phyloP scores from a whole-genome alignment of 2,329 filamentous ascomycete species.

The Exophiala lecanii-corni region DNA sequence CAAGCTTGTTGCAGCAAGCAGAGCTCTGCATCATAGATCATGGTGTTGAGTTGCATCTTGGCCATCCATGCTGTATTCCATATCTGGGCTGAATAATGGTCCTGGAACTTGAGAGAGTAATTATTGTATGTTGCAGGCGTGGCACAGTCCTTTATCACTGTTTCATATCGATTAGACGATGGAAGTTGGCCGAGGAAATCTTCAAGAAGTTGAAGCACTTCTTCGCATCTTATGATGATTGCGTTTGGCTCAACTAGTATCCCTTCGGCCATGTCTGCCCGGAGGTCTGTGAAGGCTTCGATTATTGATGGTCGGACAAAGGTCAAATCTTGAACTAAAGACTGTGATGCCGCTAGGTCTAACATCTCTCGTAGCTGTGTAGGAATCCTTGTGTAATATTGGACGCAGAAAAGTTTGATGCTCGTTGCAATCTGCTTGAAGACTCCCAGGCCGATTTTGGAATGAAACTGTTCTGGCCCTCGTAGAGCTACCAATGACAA shows the following conservation, averaged over 20 bases:
- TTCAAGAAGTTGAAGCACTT: neutral
- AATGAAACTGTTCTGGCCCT: neutral
- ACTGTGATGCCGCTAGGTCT: neutral
- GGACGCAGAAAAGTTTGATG: slow-evolving; percentile 1
- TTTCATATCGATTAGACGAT: slow-evolving; percentile 9
- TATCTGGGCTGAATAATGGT: slow-evolving; percentile 10
- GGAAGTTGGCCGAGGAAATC: neutral
- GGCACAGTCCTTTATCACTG: neutral
- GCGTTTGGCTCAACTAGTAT: neutral
- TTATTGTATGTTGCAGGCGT: slow-evolving; percentile 4
- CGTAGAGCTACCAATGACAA: slow-evolving; percentile 4
- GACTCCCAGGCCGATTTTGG: slow-evolving; percentile 1
- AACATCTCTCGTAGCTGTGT: slow-evolving; percentile 1
- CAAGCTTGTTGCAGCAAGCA: neutral
- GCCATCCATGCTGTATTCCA: slow-evolving; percentile 26
- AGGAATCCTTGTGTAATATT: neutral
- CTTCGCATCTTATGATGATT: neutral
- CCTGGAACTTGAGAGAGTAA: slow-evolving; percentile 20
- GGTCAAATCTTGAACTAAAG: neutral
- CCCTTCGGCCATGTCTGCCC: slow-evolving; percentile 1
- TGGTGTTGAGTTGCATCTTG: slow-evolving; percentile 18
- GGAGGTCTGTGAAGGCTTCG: slow-evolving; percentile 4
- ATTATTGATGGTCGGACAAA: neutral
- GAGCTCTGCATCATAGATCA: neutral
- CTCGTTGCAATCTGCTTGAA: slow-evolving; percentile 1